phyloP scores from a whole-genome alignment of 2,329 filamentous ascomycete genomes.

The Orbilia brochopaga region DNA sequence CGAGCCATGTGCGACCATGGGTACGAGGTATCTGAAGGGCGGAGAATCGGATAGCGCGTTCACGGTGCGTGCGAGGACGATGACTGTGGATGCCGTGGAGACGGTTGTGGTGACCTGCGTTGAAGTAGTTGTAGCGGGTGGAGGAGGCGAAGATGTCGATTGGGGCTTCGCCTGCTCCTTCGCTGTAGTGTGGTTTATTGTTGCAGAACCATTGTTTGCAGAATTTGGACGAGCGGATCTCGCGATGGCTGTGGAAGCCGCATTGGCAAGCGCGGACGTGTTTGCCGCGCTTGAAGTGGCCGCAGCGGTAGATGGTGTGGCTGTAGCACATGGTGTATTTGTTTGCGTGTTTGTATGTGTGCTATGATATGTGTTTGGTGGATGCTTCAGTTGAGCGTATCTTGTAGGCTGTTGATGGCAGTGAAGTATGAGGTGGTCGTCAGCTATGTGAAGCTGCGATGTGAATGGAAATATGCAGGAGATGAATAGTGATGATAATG shows the following conservation, averaged over 20 bases:
- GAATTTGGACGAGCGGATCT: constrained; percentile 8
- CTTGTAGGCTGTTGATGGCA: neutral
- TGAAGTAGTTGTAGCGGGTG: constrained; percentile 16
- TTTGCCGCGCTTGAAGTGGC: constrained; percentile 26
- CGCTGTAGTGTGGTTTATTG: constrained; percentile 37
- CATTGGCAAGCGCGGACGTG: no score
- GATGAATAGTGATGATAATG: no score
- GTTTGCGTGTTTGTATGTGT: neutral
- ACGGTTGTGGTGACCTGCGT: constrained; percentile 14
- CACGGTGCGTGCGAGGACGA: neutral
- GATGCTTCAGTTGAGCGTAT: no score
- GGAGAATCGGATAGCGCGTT: no score
- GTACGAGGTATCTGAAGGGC: no score
- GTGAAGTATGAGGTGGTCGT: neutral
- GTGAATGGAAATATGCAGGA: no score
- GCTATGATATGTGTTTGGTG: neutral
- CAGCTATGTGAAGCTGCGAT: no score
- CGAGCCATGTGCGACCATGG: no score
- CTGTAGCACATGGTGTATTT: constrained; percentile 28
- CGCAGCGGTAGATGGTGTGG: constrained; percentile 30
- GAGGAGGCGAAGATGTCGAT: constrained; percentile 25
- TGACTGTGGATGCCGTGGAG: constrained; percentile 14
- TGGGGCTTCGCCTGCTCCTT: constrained; percentile 15
- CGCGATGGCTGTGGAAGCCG: no score
- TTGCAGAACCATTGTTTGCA: constrained; percentile 41